Conservation (phyloP, 768 basidiomycete species). For the Kondoa subrosea region DNA sequence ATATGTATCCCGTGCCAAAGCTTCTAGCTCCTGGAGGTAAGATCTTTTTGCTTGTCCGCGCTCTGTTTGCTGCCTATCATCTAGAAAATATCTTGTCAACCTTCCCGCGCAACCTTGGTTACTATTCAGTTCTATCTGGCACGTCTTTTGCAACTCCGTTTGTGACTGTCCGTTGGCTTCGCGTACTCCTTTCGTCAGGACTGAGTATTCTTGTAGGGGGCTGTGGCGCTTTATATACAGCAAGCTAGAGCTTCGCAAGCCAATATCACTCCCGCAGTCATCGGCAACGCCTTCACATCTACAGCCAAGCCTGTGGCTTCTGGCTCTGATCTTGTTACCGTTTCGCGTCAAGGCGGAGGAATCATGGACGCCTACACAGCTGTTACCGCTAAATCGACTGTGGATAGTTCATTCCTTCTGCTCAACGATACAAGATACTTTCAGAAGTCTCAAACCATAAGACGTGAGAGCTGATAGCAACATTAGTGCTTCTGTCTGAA, state of each 20-base stretch:
- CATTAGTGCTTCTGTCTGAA: slow-evolving; percentile 31
- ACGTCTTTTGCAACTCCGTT: not conserved
- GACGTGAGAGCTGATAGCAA: not conserved
- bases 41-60: not conserved
- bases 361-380: not conserved
- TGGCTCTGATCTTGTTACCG: not conserved
- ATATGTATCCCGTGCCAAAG: not conserved
- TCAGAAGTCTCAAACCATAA: not conserved
- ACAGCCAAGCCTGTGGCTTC: not conserved
- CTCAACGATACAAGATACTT: slow-evolving; percentile 10
- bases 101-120: not conserved
- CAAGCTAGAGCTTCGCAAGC: not conserved
- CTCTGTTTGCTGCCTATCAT: not conserved
- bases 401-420: not conserved
- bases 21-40: slow-evolving; percentile 4
- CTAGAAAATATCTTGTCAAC: slow-evolving; percentile 5
- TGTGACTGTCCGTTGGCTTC: not conserved
- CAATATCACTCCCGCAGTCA: not conserved
- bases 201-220: not conserved
- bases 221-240: not conserved
- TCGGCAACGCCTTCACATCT: not conserved
- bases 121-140: not conserved
- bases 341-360: slow-evolving; percentile 2
- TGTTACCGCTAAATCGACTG: not conserved
- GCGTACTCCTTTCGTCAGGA: not conserved